These are phyloP conservation scores for Monosporascus sp. DNA, from an alignment of 2,329 filamentous ascomycete species.

Conservation along the genomic window DNA sequence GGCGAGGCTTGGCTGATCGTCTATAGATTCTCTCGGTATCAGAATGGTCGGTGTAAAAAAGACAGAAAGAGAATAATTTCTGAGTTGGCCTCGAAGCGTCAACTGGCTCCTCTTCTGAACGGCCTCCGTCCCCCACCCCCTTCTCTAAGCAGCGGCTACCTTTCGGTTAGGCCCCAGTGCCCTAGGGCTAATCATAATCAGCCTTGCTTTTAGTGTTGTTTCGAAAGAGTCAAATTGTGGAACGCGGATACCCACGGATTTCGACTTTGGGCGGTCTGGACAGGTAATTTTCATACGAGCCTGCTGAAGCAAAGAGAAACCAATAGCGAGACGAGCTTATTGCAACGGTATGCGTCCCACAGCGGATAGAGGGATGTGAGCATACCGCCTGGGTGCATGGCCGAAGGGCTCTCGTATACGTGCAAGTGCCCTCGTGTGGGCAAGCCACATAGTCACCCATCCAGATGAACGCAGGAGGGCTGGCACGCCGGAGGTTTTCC, in stretches of 20 bases:
- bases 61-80: slow-evolving; percentile 14
- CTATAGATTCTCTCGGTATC: slow-evolving; percentile 9
- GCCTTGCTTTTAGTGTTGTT: not conserved
- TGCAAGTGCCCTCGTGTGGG: not conserved
- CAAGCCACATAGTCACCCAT: not conserved
- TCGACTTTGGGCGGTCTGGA: not conserved
- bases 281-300: not conserved
- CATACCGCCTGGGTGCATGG: not conserved
- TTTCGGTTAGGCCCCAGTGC: not conserved
- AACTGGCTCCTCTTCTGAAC: no score
- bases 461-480: not conserved
- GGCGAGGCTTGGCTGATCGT: slow-evolving; percentile 13
- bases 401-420: not conserved
- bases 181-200: not conserved
- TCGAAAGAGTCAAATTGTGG: not conserved
- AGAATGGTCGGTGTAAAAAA: slow-evolving; percentile 8
- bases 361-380: not conserved
- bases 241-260: not conserved
- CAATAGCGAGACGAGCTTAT: not conserved
- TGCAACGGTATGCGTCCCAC: not conserved
- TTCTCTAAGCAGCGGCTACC: no score
- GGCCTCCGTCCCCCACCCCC: no score
- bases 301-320: not conserved
- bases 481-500: not conserved
- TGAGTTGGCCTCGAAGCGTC: slow-evolving; percentile 4